Conservation (phyloP, 2,329 filamentous ascomycete species). For the Xylariaceae sp. region DNA sequence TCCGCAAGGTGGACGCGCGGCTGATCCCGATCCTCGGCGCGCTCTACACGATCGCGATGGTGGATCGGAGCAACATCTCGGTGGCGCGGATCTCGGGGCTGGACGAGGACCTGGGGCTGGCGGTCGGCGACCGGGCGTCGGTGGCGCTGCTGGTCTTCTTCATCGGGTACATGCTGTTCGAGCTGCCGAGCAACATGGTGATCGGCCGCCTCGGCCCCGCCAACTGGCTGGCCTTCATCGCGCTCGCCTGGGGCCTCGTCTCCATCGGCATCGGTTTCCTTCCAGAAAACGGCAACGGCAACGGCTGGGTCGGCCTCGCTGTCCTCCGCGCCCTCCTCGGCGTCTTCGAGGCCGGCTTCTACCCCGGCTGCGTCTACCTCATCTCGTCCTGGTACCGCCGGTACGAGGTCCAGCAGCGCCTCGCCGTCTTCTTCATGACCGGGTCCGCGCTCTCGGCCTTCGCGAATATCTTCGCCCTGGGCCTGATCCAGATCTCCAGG, state of each 20-base stretch:
- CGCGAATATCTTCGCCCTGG: constrained; percentile 28
- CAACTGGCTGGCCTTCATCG: constrained; percentile 34
- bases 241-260: constrained; percentile 38
- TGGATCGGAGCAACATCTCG: constrained; percentile 38
- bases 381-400: constrained; percentile 39
- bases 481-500: constrained; percentile 45
- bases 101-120: constrained; percentile 39
- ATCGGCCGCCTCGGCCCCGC: constrained; percentile 37
- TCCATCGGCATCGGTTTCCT: constrained; percentile 38
- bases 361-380: constrained; percentile 48
- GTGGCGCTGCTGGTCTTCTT: constrained; percentile 35
- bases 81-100: constrained; percentile 40
- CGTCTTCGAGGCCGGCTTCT: constrained; percentile 49
- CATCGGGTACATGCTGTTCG: constrained; percentile 38
- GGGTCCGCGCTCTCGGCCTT: constrained; percentile 33
- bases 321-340: constrained; percentile 46
- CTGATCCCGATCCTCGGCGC: constrained; percentile 35
- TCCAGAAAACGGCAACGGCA: neutral
- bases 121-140: constrained; percentile 38
- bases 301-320: constrained; percentile 32
- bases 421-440: constrained; percentile 37
- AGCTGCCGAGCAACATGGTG: constrained; percentile 36
- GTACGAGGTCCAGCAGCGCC: constrained; percentile 39
- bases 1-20: constrained; percentile 40
- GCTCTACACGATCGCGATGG: constrained; percentile 34